phyloP scores from a whole-genome alignment of 73 alveolate genomes.

The Loxodes magnus region DNA sequence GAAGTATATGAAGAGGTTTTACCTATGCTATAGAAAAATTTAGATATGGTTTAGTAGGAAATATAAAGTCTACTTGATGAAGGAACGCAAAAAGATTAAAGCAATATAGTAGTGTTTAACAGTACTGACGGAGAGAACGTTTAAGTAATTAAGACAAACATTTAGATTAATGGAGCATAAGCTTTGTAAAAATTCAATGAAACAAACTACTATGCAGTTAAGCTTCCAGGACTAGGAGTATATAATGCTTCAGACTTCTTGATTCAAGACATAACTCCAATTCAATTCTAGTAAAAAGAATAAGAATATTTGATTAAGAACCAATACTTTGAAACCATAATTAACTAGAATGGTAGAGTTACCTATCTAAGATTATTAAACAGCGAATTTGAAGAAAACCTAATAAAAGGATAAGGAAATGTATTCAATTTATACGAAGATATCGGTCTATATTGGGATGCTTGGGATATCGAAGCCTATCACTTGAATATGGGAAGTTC shows the following conservation, averaged over 20 bases:
- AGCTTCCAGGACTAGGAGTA: conserved; percentile 21
- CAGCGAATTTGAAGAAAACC: conserved; percentile 19
- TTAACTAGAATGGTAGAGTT: conserved; percentile 18
- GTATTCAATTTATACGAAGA: conserved; percentile 24
- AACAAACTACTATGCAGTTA: background rate
- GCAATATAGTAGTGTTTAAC: no score
- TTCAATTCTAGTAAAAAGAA: background rate
- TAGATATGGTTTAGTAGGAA: no score
- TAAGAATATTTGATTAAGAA: conserved; percentile 11
- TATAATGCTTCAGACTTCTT: no score
- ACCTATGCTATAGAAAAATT: conserved; percentile 10
- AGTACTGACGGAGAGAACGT: background rate
- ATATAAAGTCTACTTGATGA: no score
- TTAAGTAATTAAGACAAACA: conserved; percentile 6
- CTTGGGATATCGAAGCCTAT: conserved; percentile 45
- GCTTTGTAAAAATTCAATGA: background rate
- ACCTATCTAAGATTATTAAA: conserved; percentile 17
- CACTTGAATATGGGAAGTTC: conserved; percentile 12
- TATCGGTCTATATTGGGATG: conserved; percentile 49
- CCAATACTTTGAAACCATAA: conserved; percentile 7
- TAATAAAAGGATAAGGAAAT: conserved; percentile 13
- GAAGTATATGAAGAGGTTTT: no score
- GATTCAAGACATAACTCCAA: background rate
- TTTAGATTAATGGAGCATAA: conserved; percentile 27
- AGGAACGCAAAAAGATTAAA: no score